These are phyloP conservation scores for Xylariales sp. DNA, from an alignment of 2,329 filamentous ascomycete species.

Conservation along the genomic window DNA sequence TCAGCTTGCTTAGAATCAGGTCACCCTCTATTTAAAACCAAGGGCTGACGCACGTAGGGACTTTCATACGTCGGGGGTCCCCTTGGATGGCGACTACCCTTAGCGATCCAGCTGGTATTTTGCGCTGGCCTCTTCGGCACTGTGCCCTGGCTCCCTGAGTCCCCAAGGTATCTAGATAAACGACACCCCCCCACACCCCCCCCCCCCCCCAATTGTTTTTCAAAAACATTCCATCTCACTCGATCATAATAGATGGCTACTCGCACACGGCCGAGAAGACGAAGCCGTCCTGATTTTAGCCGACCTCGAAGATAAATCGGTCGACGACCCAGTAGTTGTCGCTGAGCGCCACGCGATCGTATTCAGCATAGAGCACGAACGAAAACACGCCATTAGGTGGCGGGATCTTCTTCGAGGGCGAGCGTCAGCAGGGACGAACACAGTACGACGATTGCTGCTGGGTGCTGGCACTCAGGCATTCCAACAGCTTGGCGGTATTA, in stretches of 20 bases:
- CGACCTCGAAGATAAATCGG: conserved; percentile 42
- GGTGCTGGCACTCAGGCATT: conserved; percentile 45
- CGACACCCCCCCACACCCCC: too few species aligned
- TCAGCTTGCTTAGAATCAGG: neutral
- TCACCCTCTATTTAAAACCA: neutral
- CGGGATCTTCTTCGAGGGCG: conserved; percentile 43
- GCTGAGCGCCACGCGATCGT: conserved; percentile 45
- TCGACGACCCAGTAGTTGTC: conserved; percentile 43
- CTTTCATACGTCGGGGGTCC: conserved; percentile 48
- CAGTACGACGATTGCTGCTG: conserved; percentile 43
- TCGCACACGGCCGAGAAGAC: conserved; percentile 45
- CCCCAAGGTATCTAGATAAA: conserved; percentile 40
- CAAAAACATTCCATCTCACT: neutral
- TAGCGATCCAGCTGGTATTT: conserved; percentile 55
- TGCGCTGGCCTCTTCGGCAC: conserved; percentile 45
- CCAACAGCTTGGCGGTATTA: conserved; percentile 43
- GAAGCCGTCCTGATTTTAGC: conserved; percentile 48
- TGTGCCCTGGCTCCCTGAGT: conserved; percentile 46
- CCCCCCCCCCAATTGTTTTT: neutral
- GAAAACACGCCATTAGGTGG: conserved; percentile 44
- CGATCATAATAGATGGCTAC: conserved; percentile 42
- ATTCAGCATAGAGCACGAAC: conserved; percentile 46
- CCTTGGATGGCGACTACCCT: conserved; percentile 53
- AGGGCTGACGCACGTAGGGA: conserved; percentile 11
- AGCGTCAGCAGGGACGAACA: conserved; percentile 42